Evolutionary conservation across 2,329 filamentous ascomycete genomes (phyloP), one percentile per base, ranked within the genome.

Genomic region (Rhinocladiella similis): DNA sequence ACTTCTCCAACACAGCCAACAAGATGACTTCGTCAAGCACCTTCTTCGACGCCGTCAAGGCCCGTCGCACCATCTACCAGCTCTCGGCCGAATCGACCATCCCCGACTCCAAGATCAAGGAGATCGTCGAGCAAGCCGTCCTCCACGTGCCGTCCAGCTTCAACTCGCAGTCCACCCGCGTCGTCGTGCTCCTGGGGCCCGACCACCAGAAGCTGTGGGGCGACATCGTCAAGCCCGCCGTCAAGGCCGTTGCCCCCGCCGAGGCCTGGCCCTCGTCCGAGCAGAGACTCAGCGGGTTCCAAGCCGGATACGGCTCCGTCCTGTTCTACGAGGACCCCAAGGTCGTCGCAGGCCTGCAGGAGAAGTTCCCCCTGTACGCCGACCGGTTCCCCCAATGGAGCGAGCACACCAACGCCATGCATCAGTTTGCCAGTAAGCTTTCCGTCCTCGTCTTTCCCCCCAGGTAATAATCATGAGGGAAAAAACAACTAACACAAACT

Each of bases 141-240:
- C 49, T 57, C 27, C 45, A 57, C 27, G 48, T 54, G 2, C 91
- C 92, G 41, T 88, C 83, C 48, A 85, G 86, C 63, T 96, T 96
- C 86, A 96, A 96, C 84, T 88, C 85, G 42, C 91, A 96, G 78
- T 85, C 85, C 65, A 87, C 89, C 65, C 87, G 92, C 58, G 76
- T 88, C 56, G 82, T 96, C 50, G 82, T 96, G 49, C 83, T 96
- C 53, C 81, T 93, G 68, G 87, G 88, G 68, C 83, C 82, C 59
- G 88, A 96, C 73, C 92, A 96, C 78, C 86, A 91, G 67, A 88
- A 88, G 77, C 84, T 96, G 66, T 97, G 92, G 92, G 85, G 90
- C 70, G 79, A 91, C 57, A 80, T 85, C 52, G 53, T 55, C 22
- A 57, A 61, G 53, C 45, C 46, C 1, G 47, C 49, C 13, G 79